phyloP scores from a whole-genome alignment of 768 basidiomycete species.

The Paxillus involutus region DNA sequence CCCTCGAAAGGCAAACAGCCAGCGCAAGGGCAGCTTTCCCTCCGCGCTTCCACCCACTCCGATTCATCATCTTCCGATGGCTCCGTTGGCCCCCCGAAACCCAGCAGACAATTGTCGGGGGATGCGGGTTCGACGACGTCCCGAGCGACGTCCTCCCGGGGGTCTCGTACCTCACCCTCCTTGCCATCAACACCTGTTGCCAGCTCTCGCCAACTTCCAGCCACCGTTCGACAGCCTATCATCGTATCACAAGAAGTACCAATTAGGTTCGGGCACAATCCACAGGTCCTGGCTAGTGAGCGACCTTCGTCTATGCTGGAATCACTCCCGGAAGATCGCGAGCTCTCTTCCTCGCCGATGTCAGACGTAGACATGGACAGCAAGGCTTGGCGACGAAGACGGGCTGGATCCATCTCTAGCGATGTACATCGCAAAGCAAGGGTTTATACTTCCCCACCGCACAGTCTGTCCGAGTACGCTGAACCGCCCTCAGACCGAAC shows the following conservation, averaged over 20 bases:
- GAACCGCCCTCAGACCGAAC: conserved; percentile 3
- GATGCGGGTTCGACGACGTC: conserved; percentile 10
- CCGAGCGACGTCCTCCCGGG: conserved; percentile 20
- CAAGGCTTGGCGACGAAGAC: conserved; percentile 15
- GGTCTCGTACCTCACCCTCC: conserved; percentile 27
- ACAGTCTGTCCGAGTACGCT: background rate
- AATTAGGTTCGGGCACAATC: conserved; percentile 29
- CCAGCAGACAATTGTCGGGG: conserved; percentile 6
- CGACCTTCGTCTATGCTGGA: conserved; percentile 33
- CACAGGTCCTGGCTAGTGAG: conserved; percentile 16
- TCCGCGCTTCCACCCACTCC: conserved; percentile 9
- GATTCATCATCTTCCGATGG: conserved; percentile 29
- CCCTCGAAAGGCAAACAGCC: conserved; percentile 14
- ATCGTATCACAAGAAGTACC: conserved; percentile 23
- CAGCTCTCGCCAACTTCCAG: conserved; percentile 14
- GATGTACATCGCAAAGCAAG: conserved; percentile 14
- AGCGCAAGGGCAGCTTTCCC: conserved; percentile 1
- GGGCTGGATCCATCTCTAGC: conserved; percentile 13
- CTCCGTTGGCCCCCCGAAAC: conserved; percentile 1
- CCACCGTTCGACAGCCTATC: conserved; percentile 17
- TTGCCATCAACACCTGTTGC: conserved; percentile 21
- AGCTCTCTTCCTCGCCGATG: conserved; percentile 30
- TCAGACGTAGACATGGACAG: background rate
- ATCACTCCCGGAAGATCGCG: conserved; percentile 52
- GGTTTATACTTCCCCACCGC: conserved; percentile 19